Evolutionary conservation across 352 stramenopile genomes (phyloP).

Genomic region (Thalassiosira tumida): DNA sequence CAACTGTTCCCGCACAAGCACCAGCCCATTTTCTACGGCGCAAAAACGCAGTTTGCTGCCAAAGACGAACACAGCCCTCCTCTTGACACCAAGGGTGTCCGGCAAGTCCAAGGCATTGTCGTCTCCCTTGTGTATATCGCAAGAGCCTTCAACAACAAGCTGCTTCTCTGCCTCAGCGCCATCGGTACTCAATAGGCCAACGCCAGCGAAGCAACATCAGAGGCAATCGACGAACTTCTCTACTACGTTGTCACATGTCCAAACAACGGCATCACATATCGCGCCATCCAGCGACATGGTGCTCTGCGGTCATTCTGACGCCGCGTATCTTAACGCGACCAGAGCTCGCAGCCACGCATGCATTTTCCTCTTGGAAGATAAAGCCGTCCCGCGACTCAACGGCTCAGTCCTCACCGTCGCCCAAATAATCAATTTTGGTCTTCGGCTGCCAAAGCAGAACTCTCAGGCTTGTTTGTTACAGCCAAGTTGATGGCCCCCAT

Average conservation of each 20-base stretch:
- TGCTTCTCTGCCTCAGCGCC: conserved; percentile 7
- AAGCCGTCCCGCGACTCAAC: background rate
- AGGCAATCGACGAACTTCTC: background rate
- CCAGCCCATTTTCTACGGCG: conserved; percentile 18
- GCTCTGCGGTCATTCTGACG: too few species aligned
- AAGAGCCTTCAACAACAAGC: conserved; percentile 28
- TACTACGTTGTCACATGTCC: background rate
- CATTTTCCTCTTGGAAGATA: too few species aligned
- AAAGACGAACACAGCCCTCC: background rate
- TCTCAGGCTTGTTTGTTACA: background rate
- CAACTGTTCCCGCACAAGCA: conserved; percentile 27
- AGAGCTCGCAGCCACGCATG: too few species aligned
- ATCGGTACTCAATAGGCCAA: conserved; percentile 30
- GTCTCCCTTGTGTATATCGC: conserved; percentile 7
- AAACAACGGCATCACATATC: background rate
- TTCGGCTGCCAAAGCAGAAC: background rate
- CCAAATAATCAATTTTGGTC: background rate
- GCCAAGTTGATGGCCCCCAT: background rate
- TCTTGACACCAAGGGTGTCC: background rate
- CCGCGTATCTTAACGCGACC: too few species aligned
- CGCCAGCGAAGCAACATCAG: background rate
- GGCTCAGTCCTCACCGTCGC: background rate
- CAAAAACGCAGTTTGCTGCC: conserved; percentile 17
- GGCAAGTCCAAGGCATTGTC: conserved; percentile 47
- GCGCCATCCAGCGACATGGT: background rate